Evolutionary conservation across 2,329 filamentous ascomycete species (phyloP).

Genomic region (Cercospora sesami): DNA sequence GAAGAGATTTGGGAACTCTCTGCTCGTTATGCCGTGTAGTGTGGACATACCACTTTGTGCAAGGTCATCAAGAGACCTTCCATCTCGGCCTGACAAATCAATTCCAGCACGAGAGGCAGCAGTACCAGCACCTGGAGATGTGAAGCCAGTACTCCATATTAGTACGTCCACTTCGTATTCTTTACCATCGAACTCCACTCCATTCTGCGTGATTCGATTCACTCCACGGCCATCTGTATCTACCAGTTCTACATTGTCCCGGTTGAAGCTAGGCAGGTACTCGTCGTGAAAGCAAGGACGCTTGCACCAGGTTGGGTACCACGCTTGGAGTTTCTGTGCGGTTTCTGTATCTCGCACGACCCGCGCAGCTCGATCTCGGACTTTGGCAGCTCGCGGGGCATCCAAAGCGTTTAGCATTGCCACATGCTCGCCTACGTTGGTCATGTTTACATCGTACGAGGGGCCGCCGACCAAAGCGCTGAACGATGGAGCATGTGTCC

Average conservation of each 20-base stretch:
- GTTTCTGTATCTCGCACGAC: conserved; percentile 56
- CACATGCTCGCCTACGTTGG: conserved; percentile 43
- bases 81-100: conserved; percentile 44
- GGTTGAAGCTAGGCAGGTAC: conserved; percentile 58
- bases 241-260: conserved; percentile 58
- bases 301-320: conserved; percentile 65
- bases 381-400: conserved; percentile 43
- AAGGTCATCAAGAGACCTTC: conserved; percentile 45
- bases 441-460: conserved; percentile 39
- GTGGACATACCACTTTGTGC: conserved; percentile 51
- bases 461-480: conserved; percentile 43
- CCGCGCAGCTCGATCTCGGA: conserved; percentile 52
- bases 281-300: conserved; percentile 49
- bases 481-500: conserved; percentile 23
- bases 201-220: conserved; percentile 47
- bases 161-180: conserved; percentile 53
- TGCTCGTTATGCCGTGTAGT: conserved; percentile 53
- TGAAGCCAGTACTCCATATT: conserved; percentile 52
- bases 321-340: conserved; percentile 57
- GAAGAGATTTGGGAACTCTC: conserved; percentile 59
- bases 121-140: conserved; percentile 32
- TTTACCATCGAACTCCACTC: conserved; percentile 50
- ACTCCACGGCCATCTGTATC: conserved; percentile 60
- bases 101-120: conserved; percentile 34
- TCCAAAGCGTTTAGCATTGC: conserved; percentile 46